These are phyloP conservation scores for Trypanosoma boissoni DNA, from an alignment of 208 protist species.

Conservation along the genomic window DNA sequence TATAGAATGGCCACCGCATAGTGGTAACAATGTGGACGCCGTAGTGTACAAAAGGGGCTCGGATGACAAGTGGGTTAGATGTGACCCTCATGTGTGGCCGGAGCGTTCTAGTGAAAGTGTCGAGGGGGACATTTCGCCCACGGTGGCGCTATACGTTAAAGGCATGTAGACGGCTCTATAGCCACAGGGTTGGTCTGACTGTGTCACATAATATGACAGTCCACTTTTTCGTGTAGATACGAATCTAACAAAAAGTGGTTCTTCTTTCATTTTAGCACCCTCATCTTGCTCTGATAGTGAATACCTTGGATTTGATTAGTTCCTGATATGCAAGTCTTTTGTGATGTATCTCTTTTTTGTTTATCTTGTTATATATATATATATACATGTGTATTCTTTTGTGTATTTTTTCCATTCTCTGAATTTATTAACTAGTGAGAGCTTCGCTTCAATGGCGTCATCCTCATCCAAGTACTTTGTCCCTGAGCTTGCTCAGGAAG, in stretches of 20 bases:
- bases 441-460: constrained; percentile 21
- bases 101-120: not conserved
- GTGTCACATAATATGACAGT: too few species aligned
- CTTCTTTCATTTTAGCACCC: too few species aligned
- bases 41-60: not conserved
- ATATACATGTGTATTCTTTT: not conserved
- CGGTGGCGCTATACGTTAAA: too few species aligned
- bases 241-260: too few species aligned
- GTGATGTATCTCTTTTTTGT: constrained; percentile 3
- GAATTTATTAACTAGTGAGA: not conserved
- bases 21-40: not conserved
- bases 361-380: constrained; percentile 8
- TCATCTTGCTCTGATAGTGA: too few species aligned
- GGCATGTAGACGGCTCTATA: too few species aligned
- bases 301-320: too few species aligned
- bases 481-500: constrained; percentile 75
- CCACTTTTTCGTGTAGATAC: too few species aligned
- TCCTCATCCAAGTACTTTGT: constrained; percentile 77
- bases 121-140: not conserved
- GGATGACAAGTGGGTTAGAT: constrained; percentile 3
- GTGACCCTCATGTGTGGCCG: not conserved
- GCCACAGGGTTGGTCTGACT: too few species aligned
- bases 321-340: too few species aligned
- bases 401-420: not conserved
- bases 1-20: constrained; percentile 9